phyloP scores from a whole-genome alignment of 2,329 filamentous ascomycete genomes.

The Acrodontium crateriforme region DNA sequence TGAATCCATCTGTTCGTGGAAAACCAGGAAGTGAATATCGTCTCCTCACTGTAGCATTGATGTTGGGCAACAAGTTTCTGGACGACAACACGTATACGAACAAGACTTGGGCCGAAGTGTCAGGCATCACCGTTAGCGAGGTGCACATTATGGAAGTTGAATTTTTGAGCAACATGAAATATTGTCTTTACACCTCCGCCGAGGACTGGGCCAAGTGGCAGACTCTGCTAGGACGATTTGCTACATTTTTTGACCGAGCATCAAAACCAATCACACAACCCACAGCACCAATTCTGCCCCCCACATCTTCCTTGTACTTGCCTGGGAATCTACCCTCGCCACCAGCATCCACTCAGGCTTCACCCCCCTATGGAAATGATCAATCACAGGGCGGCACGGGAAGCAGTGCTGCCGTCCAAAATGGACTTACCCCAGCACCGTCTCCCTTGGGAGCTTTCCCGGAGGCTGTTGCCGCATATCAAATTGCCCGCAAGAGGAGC shows the following conservation, averaged over 20 bases:
- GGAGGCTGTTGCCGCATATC: slow-evolving; percentile 20
- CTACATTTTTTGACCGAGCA: slow-evolving; percentile 66
- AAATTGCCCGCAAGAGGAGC: slow-evolving; percentile 40
- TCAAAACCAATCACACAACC: slow-evolving; percentile 26
- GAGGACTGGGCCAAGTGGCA: slow-evolving; percentile 84
- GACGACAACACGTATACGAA: slow-evolving; percentile 99
- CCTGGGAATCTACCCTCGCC: slow-evolving; percentile 37
- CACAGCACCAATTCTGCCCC: slow-evolving; percentile 28
- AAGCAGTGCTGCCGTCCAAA: slow-evolving; percentile 20
- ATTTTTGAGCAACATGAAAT: slow-evolving; percentile 96
- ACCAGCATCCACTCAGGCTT: slow-evolving; percentile 36
- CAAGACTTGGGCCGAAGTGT: slow-evolving; percentile 98
- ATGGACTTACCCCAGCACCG: slow-evolving; percentile 28
- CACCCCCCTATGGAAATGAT: slow-evolving; percentile 31
- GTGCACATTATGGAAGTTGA: slow-evolving; percentile 99
- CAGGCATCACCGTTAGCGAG: slow-evolving; percentile 80
- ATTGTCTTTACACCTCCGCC: slow-evolving; percentile 76
- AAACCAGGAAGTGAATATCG: slow-evolving; percentile 89
- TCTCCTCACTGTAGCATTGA: slow-evolving; percentile 82
- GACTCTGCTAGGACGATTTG: slow-evolving; percentile 65
- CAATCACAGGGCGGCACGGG: slow-evolving; percentile 20
- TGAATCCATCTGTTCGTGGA: slow-evolving; percentile 78
- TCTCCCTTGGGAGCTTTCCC: slow-evolving; percentile 31
- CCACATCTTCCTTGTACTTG: slow-evolving; percentile 35
- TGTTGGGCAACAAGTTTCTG: slow-evolving; percentile 95